Base-by-base conservation (phyloP, 73 alveolate genomes). In the Paramecium sexaurelia region DNA sequence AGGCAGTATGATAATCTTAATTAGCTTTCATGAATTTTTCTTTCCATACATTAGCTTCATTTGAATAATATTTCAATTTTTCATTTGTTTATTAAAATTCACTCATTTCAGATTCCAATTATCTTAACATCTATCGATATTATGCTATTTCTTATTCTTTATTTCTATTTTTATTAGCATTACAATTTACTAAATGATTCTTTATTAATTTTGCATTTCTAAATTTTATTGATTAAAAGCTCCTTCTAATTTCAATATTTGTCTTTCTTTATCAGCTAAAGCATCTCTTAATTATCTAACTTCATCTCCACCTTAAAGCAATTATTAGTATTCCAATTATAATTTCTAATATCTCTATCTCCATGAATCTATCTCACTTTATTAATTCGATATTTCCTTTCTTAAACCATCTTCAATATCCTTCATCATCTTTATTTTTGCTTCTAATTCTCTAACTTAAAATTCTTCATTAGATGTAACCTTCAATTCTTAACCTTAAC, bases 1-100 rank as follows among this genome's bases (percentile, higher is more conserved):
- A 22, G 1, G 73, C 75, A 0, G 43, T 43, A 24, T 41, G 73
- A 10, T 15, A 39, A 11, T 78, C 68, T 78, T 45, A 13, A 78
- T 78, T 78, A 17, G 90, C 90, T 26, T 78, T 39, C 71, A 29
- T 78, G 36, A 78, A 78, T 78, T 17, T 78, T 7, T 78, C 71
- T 78, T 78, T 78, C 90, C 90, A 78, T 1, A 78, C 29, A 78
- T 78, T 35, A 3, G 55, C 55, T 17, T 78, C 90, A 41, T 78
- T 78, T 5, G 43, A 24, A 29, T 29, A 78, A 45, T 41, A 41
- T 39, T 37, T 41, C 32, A 45, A 40, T 33, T 78, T 29, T 78
- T 78, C 68, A n/a, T 20, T 39, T 10, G 43, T 41, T 3, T 41
- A 40, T 11, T 39, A 22, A 11, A 4, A 78, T 39, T 41, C 55